A percentile compares a stretch with the other conserved stretches of the same genome.
phyloP scores from a whole-genome alignment of 345 rosid genomes.

The Isatis tinctoria region DNA sequence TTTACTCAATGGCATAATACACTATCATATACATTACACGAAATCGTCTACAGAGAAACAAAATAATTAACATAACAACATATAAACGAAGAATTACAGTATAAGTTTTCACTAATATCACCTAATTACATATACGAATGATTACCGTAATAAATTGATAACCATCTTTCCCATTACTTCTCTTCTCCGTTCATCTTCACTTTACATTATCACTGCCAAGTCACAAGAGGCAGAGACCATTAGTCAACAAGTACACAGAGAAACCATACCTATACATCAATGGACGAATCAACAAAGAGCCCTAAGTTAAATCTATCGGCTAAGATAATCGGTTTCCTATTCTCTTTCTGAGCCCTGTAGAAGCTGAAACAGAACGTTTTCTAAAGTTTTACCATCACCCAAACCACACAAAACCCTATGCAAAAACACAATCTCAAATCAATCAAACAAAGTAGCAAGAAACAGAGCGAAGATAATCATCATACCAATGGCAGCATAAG shows the following conservation, averaged over 20 bases:
- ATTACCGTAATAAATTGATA: background rate
- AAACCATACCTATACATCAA: background rate
- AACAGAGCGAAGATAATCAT: background rate
- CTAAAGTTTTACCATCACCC: background rate
- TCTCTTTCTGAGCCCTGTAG: background rate
- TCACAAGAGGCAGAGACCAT: background rate
- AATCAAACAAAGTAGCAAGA: background rate
- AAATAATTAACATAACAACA: background rate
- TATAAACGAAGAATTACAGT: background rate
- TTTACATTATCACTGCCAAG: conserved; percentile 8
- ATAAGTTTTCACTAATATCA: background rate
- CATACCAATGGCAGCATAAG: conserved; percentile 15
- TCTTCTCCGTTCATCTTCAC: conserved; percentile 5
- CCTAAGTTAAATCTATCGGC: background rate
- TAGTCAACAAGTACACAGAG: background rate
- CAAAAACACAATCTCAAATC: background rate
- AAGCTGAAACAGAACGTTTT: background rate
- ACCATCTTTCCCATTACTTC: background rate
- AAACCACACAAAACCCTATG: background rate
- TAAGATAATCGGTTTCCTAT: background rate
- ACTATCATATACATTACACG: background rate
- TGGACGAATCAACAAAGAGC: background rate
- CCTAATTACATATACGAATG: background rate
- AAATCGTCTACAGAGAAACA: background rate
- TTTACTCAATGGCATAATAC: background rate